Conservation (phyloP, 176 grass and related monocot genomes). For the Carex scoparia region DNA sequence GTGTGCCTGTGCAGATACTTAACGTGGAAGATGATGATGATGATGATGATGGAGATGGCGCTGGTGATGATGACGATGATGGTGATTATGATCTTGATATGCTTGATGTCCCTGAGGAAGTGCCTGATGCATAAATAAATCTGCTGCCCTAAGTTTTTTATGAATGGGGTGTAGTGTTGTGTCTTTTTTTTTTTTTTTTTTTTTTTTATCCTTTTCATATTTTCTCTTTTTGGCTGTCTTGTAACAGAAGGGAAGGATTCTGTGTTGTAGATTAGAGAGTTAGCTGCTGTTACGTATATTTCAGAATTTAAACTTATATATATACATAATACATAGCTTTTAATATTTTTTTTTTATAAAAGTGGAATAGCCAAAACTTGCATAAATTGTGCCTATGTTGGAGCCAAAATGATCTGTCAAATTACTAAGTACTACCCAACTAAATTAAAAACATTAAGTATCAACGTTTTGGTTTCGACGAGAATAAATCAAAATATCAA, state of each 20-base stretch:
- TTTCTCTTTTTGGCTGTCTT: neutral
- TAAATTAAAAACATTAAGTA: neutral
- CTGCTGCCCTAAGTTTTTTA: conserved; percentile 5
- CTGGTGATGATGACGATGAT: conserved; percentile 1
- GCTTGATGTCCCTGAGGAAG: conserved; percentile 8
- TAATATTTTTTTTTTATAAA: neutral
- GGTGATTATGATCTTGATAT: conserved; percentile 10
- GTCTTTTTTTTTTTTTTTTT: neutral
- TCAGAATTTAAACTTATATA: neutral
- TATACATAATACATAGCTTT: neutral
- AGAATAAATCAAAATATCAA: neutral
- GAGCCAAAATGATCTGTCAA: neutral
- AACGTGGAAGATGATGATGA: conserved; percentile 17
- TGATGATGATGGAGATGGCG: conserved; percentile 12
- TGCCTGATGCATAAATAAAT: conserved; percentile 7
- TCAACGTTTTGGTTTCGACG: neutral
- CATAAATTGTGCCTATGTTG: neutral
- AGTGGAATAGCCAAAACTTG: neutral
- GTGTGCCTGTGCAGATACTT: conserved; percentile 9
- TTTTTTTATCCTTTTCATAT: neutral
- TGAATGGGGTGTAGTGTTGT: neutral
- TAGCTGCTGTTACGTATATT: neutral
- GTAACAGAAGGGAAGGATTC: neutral
- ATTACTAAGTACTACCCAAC: neutral
- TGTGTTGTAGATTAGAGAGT: conserved; percentile 11